Conservation (phyloP, 2,329 filamentous ascomycete species). For the Elsinoe australis region DNA sequence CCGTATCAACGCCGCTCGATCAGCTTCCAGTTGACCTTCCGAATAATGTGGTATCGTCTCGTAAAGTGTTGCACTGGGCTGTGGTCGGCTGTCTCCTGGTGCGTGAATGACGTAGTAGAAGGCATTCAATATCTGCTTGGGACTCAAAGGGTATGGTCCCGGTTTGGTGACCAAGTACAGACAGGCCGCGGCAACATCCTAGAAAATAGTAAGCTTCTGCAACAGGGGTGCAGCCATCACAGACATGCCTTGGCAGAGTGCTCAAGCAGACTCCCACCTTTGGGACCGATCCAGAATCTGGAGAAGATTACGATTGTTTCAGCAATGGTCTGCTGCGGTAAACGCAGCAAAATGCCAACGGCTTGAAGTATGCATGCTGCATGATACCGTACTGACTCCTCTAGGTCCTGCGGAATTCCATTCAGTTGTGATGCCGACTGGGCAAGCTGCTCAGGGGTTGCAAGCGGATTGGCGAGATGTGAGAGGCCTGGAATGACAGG, state of each 20-base stretch:
- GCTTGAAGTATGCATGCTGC: slow-evolving; percentile 68
- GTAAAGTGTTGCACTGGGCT: slow-evolving; percentile 47
- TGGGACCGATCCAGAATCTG: slow-evolving; percentile 65
- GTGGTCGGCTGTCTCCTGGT: slow-evolving; percentile 40
- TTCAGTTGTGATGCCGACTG: slow-evolving; percentile 48
- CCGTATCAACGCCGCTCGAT: slow-evolving; percentile 58
- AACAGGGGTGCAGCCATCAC: slow-evolving; percentile 17
- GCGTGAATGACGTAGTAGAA: slow-evolving; percentile 43
- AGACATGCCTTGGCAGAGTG: slow-evolving; percentile 45
- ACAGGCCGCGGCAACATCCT: slow-evolving; percentile 75
- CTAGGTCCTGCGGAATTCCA: slow-evolving; percentile 58
- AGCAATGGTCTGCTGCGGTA: slow-evolving; percentile 79
- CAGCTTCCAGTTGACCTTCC: slow-evolving; percentile 62
- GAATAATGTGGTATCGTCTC: slow-evolving; percentile 43
- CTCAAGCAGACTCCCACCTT: slow-evolving; percentile 42
- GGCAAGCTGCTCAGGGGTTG: slow-evolving; percentile 61
- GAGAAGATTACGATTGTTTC: slow-evolving; percentile 76
- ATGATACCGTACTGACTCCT: slow-evolving; percentile 63
- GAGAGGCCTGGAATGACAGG: slow-evolving; percentile 29
- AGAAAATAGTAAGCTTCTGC: slow-evolving; percentile 17
- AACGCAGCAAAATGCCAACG: slow-evolving; percentile 69
- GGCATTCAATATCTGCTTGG: slow-evolving; percentile 74
- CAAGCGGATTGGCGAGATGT: slow-evolving; percentile 61
- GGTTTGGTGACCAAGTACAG: slow-evolving; percentile 79
- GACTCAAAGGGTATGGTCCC: slow-evolving; percentile 65